Conservation (phyloP, 306 rosid species). For the Malus fusca region DNA sequence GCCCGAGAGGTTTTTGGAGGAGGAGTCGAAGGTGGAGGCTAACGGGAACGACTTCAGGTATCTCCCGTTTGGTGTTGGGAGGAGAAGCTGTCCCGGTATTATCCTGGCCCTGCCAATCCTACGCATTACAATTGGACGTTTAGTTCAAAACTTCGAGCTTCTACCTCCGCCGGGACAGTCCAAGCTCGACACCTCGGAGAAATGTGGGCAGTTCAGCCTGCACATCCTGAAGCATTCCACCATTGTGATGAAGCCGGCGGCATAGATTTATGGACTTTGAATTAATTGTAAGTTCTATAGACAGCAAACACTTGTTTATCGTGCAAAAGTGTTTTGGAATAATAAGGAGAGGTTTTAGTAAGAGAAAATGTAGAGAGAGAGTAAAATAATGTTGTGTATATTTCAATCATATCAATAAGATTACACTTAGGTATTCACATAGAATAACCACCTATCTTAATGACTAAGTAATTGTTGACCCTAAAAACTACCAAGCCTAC, state of each 20-base stretch:
- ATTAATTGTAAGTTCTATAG: too few species aligned
- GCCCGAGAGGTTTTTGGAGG: too few species aligned
- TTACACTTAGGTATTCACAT: too few species aligned
- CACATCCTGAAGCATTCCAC: conserved; percentile 82
- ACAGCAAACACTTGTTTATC: too few species aligned
- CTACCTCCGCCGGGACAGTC: conserved; percentile 73
- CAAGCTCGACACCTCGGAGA: conserved; percentile 65
- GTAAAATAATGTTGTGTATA: too few species aligned
- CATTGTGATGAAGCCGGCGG: conserved; percentile 61
- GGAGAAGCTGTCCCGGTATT: conserved; percentile 91
- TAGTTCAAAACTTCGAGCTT: conserved; percentile 80
- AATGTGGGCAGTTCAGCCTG: conserved; percentile 82
- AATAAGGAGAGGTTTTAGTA: too few species aligned
- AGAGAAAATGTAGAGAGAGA: too few species aligned
- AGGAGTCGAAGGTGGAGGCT: conserved; percentile 56
- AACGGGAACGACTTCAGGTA: conserved; percentile 85
- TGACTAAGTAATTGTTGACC: too few species aligned
- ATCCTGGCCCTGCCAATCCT: conserved; percentile 82
- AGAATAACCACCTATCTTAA: too few species aligned
- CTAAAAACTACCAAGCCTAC: too few species aligned
- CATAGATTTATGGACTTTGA: neutral
- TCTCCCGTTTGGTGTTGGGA: conserved; percentile 79
- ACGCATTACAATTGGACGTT: conserved; percentile 67
- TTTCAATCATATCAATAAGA: too few species aligned
- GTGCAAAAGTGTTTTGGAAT: too few species aligned